These are phyloP conservation scores for Eimeria necatrix DNA, from an alignment of 169 alveolate species.

Conservation along the genomic window DNA sequence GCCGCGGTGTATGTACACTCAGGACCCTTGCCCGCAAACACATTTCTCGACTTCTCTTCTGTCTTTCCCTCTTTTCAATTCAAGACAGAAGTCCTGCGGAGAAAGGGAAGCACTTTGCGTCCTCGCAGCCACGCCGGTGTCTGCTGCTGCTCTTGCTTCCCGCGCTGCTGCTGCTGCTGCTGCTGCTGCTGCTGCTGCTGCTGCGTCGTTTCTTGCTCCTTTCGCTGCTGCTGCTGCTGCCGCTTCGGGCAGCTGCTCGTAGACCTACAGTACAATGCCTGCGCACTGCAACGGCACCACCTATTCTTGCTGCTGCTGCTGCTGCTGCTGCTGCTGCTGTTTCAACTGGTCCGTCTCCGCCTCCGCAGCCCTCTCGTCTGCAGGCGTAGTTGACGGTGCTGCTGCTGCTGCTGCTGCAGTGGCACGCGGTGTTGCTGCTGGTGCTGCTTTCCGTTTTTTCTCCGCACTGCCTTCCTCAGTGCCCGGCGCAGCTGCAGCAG, in stretches of 20 bases:
- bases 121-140: no score
- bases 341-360: neutral
- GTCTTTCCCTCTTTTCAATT: neutral
- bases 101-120: no score
- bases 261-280: neutral
- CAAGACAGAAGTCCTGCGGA: neutral
- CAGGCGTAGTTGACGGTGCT: neutral
- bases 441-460: neutral
- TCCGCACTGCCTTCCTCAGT: no score
- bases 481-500: neutral
- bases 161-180: slow-evolving; percentile 14
- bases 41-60: no score
- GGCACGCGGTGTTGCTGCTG: neutral
- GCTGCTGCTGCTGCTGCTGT: neutral
- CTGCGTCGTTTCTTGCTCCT: neutral
- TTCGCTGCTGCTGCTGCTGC: neutral
- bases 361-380: neutral
- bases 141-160: no score
- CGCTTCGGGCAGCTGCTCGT: neutral
- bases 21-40: no score
- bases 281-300: neutral
- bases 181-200: slow-evolving; percentile 35
- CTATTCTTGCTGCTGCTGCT: neutral
- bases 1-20: no score
- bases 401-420: neutral